Conservation (phyloP, 306 rosid genomes). For the Sesbania bispinosa region DNA sequence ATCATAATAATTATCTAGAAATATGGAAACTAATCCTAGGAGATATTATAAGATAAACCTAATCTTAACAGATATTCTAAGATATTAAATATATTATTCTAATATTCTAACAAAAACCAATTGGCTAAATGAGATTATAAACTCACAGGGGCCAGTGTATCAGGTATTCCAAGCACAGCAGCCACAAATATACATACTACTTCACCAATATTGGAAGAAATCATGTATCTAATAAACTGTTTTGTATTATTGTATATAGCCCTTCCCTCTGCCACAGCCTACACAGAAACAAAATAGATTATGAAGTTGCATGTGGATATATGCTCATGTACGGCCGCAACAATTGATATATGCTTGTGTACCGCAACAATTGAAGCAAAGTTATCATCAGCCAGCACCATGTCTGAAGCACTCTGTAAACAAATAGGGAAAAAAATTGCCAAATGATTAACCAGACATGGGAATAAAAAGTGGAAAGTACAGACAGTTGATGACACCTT, state of each 20-base stretch:
- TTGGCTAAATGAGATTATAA: constrained; percentile 19
- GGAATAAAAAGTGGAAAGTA: neutral
- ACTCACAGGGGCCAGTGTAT: constrained; percentile 97
- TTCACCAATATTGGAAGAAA: constrained; percentile 98
- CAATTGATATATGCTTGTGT: constrained; percentile 30
- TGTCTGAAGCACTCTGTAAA: constrained; percentile 90
- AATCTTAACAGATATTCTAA: too few relatives aligned
- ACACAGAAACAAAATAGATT: constrained; percentile 28
- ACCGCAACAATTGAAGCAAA: constrained; percentile 97
- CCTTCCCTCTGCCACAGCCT: constrained; percentile 99
- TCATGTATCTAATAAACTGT: constrained; percentile 98
- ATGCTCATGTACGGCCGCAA: too few relatives aligned
- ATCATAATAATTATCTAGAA: too few relatives aligned
- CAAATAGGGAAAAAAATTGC: neutral
- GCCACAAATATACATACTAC: constrained; percentile 99
- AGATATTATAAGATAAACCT: too few relatives aligned
- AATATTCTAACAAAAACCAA: too few relatives aligned
- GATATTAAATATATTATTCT: too few relatives aligned
- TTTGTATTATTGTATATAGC: constrained; percentile 94
- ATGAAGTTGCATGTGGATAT: constrained; percentile 23
- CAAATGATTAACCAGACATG: constrained; percentile 21
- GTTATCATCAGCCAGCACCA: constrained; percentile 97
- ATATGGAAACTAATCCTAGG: too few relatives aligned
- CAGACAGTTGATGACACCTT: constrained; percentile 54
- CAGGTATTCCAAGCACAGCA: constrained; percentile 98